These are phyloP conservation scores for Xenoacremonium recifei DNA, from an alignment of 2,329 filamentous ascomycete genomes.

Conservation along the genomic window DNA sequence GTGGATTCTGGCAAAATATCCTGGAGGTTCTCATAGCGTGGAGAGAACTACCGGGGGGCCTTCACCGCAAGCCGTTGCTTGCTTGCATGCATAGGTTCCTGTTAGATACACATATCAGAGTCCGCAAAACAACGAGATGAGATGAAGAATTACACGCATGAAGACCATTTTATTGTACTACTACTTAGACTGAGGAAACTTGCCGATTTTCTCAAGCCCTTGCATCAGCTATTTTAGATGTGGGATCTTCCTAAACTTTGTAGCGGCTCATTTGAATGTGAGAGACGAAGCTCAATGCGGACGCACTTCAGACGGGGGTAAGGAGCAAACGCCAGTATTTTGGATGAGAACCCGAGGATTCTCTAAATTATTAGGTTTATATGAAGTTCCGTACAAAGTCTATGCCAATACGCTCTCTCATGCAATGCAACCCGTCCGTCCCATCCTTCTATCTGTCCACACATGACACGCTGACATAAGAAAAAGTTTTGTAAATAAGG, in stretches of 20 bases:
- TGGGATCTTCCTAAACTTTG: not conserved
- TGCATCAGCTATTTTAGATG: not conserved
- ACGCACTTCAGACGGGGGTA: no score
- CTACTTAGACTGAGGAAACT: no score
- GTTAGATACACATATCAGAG: conserved; percentile 30
- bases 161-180: conserved; percentile 9
- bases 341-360: no score
- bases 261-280: no score
- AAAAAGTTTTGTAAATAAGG: no score
- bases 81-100: no score
- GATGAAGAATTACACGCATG: conserved; percentile 20
- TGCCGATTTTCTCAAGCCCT: no score
- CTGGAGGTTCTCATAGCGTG: conserved; percentile 11
- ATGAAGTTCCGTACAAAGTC: not conserved
- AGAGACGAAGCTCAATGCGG: no score
- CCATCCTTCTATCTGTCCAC: no score
- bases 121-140: conserved; percentile 22
- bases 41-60: conserved; percentile 8
- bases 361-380: no score
- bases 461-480: no score
- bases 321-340: no score
- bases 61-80: conserved; percentile 14
- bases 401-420: not conserved
- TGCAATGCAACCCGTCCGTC: not conserved
- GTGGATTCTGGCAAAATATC: conserved; percentile 20